A percentile compares a stretch with the other conserved stretches of the same genome.
These are phyloP conservation scores for Fibroporia radiculosa DNA, from an alignment of 768 basidiomycete species.

Conservation along the genomic window DNA sequence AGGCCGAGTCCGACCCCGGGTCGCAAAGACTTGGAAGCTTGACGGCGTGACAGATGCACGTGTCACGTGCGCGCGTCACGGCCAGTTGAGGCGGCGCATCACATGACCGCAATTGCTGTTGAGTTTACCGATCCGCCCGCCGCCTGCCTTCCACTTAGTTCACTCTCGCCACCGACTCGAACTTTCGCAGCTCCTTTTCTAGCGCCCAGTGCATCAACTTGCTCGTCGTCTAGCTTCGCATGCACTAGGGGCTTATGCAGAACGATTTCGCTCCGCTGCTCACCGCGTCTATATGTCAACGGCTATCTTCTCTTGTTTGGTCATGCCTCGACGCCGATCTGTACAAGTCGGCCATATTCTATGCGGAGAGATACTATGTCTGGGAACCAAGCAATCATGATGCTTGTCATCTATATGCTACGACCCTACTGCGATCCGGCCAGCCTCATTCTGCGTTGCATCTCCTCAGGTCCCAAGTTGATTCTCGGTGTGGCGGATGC, in stretches of 20 bases:
- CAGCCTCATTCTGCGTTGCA: conserved; percentile 71
- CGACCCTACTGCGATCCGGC: conserved; percentile 58
- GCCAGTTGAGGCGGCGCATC: conserved; percentile 7
- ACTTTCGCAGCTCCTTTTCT: too few relatives aligned
- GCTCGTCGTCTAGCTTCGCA: conserved; percentile 2
- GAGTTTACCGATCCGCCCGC: conserved; percentile 10
- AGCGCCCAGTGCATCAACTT: too few relatives aligned
- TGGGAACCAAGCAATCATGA: conserved; percentile 68
- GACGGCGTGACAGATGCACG: neutral
- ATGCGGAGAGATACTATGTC: conserved; percentile 77
- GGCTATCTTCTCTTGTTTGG: conserved; percentile 72
- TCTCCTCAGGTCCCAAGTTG: conserved; percentile 56
- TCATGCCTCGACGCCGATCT: conserved; percentile 79
- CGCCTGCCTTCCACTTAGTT: neutral
- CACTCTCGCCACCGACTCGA: too few relatives aligned
- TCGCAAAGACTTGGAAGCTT: too few relatives aligned
- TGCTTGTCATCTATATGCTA: conserved; percentile 80
- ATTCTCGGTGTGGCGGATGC: conserved; percentile 64
- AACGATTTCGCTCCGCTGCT: conserved; percentile 38
- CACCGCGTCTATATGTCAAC: conserved; percentile 55
- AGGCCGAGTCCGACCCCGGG: too few relatives aligned
- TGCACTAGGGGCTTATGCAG: conserved; percentile 39
- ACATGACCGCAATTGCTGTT: conserved; percentile 17
- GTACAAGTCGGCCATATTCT: conserved; percentile 75
- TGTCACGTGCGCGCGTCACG: neutral